Evolutionary conservation across 1,139 yeast genomes (phyloP).

Genomic region (Tardiomyces depauwii): DNA sequence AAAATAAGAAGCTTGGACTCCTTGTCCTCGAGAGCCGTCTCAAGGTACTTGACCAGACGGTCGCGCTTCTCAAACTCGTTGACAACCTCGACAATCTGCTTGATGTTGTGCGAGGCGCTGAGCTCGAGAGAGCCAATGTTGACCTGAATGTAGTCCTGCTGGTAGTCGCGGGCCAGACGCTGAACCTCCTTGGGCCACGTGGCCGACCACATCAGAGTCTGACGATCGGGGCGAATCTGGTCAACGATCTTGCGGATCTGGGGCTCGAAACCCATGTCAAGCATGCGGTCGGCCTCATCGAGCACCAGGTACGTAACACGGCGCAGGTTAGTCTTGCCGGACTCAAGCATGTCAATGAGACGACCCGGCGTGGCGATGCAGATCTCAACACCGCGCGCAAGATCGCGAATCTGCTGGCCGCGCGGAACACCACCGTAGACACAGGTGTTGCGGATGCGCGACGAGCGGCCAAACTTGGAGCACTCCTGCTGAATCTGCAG

Average conservation of each 20-base stretch:
- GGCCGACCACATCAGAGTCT: conserved; percentile 99
- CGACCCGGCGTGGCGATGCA: conserved; percentile 97
- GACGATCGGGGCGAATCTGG: conserved; percentile 95
- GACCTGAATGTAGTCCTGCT: conserved; percentile 90
- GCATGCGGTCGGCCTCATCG: conserved; percentile 78
- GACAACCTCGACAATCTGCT: conserved; percentile 85
- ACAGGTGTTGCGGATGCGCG: conserved; percentile 94
- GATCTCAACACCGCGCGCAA: conserved; percentile 91
- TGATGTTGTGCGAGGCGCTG: conserved; percentile 93
- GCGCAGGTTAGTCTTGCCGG: conserved; percentile 87
- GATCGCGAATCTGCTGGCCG: conserved; percentile 94
- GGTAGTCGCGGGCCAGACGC: conserved; percentile 80
- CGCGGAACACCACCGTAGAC: conserved; percentile 99
- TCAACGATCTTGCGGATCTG: conserved; percentile 92
- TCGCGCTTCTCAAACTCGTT: conserved; percentile 92
- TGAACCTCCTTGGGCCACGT: conserved; percentile 99
- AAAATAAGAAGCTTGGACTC: conserved; percentile 75
- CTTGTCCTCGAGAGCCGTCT: conserved; percentile 67
- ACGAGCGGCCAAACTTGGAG: conserved; percentile 82
- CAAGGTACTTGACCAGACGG: conserved; percentile 74
- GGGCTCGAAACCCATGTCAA: conserved; percentile 97
- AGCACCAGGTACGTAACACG: conserved; percentile 94
- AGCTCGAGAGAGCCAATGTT: conserved; percentile 92
- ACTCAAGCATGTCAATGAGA: conserved; percentile 92
- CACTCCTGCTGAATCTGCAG: conserved; percentile 96